A percentile compares a stretch with the other conserved stretches of the same genome.
Conservation (phyloP, 1,139 yeast genomes). For the Pichia sp. region DNA sequence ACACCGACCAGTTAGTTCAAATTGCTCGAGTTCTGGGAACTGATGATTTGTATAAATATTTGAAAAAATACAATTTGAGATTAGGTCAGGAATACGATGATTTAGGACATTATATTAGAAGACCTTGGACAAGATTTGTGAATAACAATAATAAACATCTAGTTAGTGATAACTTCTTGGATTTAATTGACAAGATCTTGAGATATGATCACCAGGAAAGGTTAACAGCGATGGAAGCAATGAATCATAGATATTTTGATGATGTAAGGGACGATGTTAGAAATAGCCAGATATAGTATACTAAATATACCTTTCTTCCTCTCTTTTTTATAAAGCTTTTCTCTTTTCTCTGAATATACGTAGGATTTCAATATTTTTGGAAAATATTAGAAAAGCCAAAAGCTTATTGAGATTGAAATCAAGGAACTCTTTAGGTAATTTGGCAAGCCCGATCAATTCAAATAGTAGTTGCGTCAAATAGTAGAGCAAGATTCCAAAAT, state of each 20-base stretch:
- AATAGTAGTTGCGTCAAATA: slow-evolving; percentile 9
- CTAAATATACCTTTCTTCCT: neutral
- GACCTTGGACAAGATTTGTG: slow-evolving; percentile 59
- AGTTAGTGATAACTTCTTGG: slow-evolving; percentile 54
- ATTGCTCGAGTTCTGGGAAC: slow-evolving; percentile 74
- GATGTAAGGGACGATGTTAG: slow-evolving; percentile 19
- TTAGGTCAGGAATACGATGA: slow-evolving; percentile 56
- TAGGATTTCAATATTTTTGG: slow-evolving; percentile 4
- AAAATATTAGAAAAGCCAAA: slow-evolving; percentile 11
- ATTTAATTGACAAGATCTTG: slow-evolving; percentile 56
- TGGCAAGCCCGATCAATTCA: neutral
- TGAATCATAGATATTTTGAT: slow-evolving; percentile 51
- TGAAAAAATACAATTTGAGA: slow-evolving; percentile 51
- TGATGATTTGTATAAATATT: slow-evolving; percentile 51
- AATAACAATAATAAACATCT: slow-evolving; percentile 36
- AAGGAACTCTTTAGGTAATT: too few species aligned
- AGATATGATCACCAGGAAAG: slow-evolving; percentile 69
- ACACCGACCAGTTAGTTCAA: slow-evolving; percentile 72
- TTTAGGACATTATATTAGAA: slow-evolving; percentile 56
- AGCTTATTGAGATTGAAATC: neutral
- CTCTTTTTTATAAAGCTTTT: neutral
- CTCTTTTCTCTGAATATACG: slow-evolving; percentile 2
- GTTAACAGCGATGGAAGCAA: slow-evolving; percentile 68
- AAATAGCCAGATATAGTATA: neutral
- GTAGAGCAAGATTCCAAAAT: slow-evolving; percentile 5